Base-by-base conservation (phyloP, 352 stramenopile genomes). In the Pythium aphanidermatum region DNA sequence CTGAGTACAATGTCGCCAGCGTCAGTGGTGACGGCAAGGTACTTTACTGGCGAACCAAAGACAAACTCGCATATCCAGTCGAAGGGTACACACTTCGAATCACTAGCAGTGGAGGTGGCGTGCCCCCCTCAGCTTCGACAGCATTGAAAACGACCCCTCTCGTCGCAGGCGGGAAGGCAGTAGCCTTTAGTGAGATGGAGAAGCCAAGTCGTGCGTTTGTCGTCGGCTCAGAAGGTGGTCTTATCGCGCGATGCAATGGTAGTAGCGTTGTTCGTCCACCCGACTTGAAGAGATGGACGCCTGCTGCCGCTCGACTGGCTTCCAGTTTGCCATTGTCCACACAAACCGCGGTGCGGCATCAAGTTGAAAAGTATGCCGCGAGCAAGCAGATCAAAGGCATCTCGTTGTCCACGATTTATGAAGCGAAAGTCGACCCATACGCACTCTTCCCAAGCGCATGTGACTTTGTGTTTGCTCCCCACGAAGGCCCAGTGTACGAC, bases 11-110 rank as follows among this genome's bases (percentile, higher is more conserved):
- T 41, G 72, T 89, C 41, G 72, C 74, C 9, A 91, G 79, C 51
- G 76, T 91, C 12, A 88, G 76, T 31, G 74, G 80, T 2, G 84
- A 95, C 35, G 84, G 84, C 25, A 92, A 91, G 51, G 70, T 92
- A 19, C 67, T 95, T 21, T 86, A 92, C 46, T 95, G 84, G 84
- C 62, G 72, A 25, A 59, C 94, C 20, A 86, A 89, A 47, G 84
- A 95, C 63, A 91, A 92, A 37, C 76, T 95, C 33, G 50, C 72
- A 31, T 88, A 74, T 46, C 84, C 84, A 0, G 71, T 92, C n/a
- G 82, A 94, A 51, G 84, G 84, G 8, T 92, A 92, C 52, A 62
- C 83, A n/a, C 72, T 95, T 50, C 70, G 83, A 26, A 26, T 81
- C 32, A 31, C 17, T 9, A 32, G 50, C 34, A 54, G 19, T 23